These are phyloP conservation scores for Tricholoma matsutake DNA, from an alignment of 768 basidiomycete genomes.

Conservation along the genomic window DNA sequence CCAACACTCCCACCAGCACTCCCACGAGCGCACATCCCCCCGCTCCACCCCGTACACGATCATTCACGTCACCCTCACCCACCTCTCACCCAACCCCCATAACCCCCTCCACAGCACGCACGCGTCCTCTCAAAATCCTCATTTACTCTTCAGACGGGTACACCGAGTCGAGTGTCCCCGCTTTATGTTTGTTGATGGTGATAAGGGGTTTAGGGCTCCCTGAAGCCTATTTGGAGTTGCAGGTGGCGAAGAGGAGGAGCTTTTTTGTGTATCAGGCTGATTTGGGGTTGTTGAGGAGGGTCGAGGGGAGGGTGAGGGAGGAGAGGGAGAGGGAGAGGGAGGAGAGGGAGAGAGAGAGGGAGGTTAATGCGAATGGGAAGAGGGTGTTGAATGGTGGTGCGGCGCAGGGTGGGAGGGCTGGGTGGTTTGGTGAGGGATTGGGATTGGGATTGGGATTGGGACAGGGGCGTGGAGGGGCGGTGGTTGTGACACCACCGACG, in stretches of 20 bases:
- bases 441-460: neutral
- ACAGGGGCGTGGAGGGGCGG: neutral
- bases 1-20: slow-evolving; percentile 1
- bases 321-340: slow-evolving; percentile 38
- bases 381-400: slow-evolving; percentile 10
- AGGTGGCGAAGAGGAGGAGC: slow-evolving; percentile 71
- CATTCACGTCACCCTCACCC: slow-evolving; percentile 32
- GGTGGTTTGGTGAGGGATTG: slow-evolving; percentile 4
- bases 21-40: slow-evolving; percentile 1
- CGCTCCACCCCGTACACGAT: slow-evolving; percentile 28
- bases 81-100: slow-evolving; percentile 14
- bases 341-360: slow-evolving; percentile 36
- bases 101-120: slow-evolving; percentile 32
- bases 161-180: slow-evolving; percentile 89
- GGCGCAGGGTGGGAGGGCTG: slow-evolving; percentile 7
- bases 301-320: slow-evolving; percentile 54
- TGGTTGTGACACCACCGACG: too few relatives aligned
- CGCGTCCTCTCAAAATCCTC: slow-evolving; percentile 69
- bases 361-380: slow-evolving; percentile 31
- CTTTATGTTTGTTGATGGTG: slow-evolving; percentile 84
- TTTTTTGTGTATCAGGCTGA: slow-evolving; percentile 93
- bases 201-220: slow-evolving; percentile 64
- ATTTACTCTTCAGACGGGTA: slow-evolving; percentile 86
- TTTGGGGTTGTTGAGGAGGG: slow-evolving; percentile 63
- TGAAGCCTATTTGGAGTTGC: slow-evolving; percentile 90